A percentile compares a stretch with the other conserved stretches of the same genome.
Conservation (phyloP, 768 basidiomycete genomes). For the Boletellus ananas region DNA sequence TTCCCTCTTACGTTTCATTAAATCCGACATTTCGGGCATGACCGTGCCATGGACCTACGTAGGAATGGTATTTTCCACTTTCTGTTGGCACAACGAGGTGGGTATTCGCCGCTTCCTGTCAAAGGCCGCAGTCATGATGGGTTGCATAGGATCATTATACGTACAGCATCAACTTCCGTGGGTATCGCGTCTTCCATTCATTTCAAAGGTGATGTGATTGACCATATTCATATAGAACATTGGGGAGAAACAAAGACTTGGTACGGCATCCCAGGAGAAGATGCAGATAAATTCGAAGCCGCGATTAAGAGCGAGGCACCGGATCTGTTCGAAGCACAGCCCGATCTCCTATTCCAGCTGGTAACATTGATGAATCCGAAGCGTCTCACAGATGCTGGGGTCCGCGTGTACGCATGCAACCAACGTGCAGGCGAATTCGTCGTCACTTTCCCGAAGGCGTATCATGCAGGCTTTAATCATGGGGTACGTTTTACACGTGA, state of each 20-base stretch:
- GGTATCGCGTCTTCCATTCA: conserved; percentile 30
- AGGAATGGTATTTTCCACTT: conserved; percentile 98
- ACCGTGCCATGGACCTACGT: conserved; percentile 99
- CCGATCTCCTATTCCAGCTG: conserved; percentile 93
- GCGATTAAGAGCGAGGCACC: conserved; percentile 95
- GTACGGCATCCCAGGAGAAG: conserved; percentile 97
- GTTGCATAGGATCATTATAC: conserved; percentile 87
- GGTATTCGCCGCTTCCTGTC: conserved; percentile 21
- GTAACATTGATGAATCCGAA: conserved; percentile 97
- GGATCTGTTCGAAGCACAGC: conserved; percentile 96
- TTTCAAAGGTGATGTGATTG: conserved; percentile 24
- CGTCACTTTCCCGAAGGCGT: conserved; percentile 95
- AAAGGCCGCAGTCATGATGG: conserved; percentile 21
- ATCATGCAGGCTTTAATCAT: conserved; percentile 98
- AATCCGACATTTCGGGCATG: conserved; percentile 99
- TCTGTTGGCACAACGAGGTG: conserved; percentile 99
- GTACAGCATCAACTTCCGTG: conserved; percentile 92
- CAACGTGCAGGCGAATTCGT: conserved; percentile 98
- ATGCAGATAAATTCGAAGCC: conserved; percentile 93
- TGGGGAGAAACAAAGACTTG: conserved; percentile 99
- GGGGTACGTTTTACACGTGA: conserved; percentile 60
- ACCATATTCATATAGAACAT: conserved; percentile 62
- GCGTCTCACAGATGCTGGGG: conserved; percentile 80
- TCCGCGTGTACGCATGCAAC: conserved; percentile 90
- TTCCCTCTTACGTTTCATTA: conserved; percentile 93